Base-by-base conservation (phyloP, 2,329 filamentous ascomycete species). In the Fusarium metavorans region DNA sequence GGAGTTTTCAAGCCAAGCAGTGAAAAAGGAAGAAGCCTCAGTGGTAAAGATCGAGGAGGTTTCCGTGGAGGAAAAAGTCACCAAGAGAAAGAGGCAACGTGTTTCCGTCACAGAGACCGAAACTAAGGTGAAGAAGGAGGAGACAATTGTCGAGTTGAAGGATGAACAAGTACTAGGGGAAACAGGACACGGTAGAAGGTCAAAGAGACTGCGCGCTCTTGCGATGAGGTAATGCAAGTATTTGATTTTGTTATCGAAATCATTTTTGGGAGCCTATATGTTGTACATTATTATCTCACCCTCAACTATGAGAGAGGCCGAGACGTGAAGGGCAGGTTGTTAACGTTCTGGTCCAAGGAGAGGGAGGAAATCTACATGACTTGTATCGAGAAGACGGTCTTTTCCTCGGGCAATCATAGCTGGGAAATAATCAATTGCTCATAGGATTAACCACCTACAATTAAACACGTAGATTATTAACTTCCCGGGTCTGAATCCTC, bases 1-100 rank as follows among this genome's bases (percentile, higher is more conserved):
- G 79, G 90, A 94, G 0, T 98, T 98, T 79, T 92, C 95, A 0
- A 93, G 94, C 74, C 88, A 89, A 54, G 84, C 87, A 18, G 65
- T 68, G 5, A 76, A 73, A 41, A 64, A 71, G 25, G 75, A 79
- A 41, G 65, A 67, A 13, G 34, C 50, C 27, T 57, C 73, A 8
- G 66, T 70, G 20, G 64, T 78, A 3, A 75, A 71, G 27, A 32
- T 74, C 11, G 71, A 80, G 64, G 37, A 82, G 81, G 71, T 78
- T 80, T 27, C 67, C 10, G 18, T 50, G 5, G 58, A 64, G 20
- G 71, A 74, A 52, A 62, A 74, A 11, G 64, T 50, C 6, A 37
- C 25, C 79, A 83, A 62, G 39, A 77, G 57, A 52, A 81, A 73
- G 60, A 81, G 76, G 43, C 79, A 74, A 62, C 58, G 61, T 5